phyloP scores from a whole-genome alignment of 306 rosid genomes.

The Trifolium repens region DNA sequence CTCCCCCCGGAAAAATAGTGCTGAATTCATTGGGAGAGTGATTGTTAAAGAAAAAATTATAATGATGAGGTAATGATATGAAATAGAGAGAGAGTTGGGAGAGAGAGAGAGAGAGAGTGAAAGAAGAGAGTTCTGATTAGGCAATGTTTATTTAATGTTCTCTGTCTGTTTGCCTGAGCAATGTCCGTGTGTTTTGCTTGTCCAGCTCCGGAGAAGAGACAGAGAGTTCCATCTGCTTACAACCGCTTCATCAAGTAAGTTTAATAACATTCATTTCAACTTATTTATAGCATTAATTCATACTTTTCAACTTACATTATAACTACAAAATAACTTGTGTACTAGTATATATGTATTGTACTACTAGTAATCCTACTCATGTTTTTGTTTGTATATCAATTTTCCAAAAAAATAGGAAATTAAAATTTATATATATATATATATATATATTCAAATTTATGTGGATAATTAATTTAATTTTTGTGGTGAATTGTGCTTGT shows the following conservation, averaged over 20 bases:
- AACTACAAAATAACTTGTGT: neutral
- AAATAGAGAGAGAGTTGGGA: neutral
- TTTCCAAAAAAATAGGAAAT: no score
- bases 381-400: no score
- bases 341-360: no score
- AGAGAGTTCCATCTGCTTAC: conserved; percentile 99
- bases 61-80: conserved; percentile 61
- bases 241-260: conserved; percentile 98
- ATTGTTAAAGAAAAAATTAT: conserved; percentile 50
- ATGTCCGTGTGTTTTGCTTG: conserved; percentile 51
- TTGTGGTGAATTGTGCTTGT: neutral
- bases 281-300: neutral
- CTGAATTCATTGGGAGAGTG: conserved; percentile 53
- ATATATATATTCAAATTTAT: neutral
- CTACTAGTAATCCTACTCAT: no score
- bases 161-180: conserved; percentile 47
- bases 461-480: neutral
- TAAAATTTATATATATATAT: no score
- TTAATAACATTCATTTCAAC: conserved; percentile 3
- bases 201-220: conserved; percentile 99
- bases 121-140: conserved; percentile 15
- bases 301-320: neutral
- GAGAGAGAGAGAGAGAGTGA: neutral
- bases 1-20: conserved; percentile 52
- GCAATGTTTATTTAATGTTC: conserved; percentile 48